Evolutionary conservation across 2,329 filamentous ascomycete species (phyloP).

Genomic region (Cadophora gregata): DNA sequence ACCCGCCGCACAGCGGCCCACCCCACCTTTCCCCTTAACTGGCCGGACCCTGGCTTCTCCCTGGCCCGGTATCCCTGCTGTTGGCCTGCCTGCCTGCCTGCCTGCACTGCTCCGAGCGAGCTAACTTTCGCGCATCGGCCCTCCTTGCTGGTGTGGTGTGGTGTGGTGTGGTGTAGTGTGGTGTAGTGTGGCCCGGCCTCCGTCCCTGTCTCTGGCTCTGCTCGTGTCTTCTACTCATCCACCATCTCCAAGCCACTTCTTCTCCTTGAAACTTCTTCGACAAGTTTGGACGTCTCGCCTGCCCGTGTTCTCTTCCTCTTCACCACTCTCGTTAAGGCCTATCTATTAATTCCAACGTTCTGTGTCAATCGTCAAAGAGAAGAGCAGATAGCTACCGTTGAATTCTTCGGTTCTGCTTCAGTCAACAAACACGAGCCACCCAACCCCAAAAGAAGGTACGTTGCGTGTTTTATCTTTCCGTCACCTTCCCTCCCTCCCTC

Average conservation of each 20-base stretch:
- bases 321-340: constrained; percentile 40
- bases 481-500: constrained; percentile 12
- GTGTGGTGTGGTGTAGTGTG: too few species aligned
- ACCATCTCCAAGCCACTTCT: constrained; percentile 28
- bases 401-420: constrained; percentile 18
- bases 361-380: constrained; percentile 11
- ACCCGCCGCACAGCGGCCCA: background rate
- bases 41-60: background rate
- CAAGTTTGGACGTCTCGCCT: constrained; percentile 23
- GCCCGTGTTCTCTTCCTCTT: constrained; percentile 34
- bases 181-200: too few species aligned
- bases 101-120: background rate
- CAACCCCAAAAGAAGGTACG: constrained; percentile 24
- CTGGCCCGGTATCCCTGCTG: background rate
- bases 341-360: constrained; percentile 24
- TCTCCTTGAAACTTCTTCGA: constrained; percentile 28
- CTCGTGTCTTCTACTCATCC: background rate
- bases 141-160: background rate
- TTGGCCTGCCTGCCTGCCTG: constrained; percentile 9
- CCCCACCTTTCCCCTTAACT: constrained; percentile 9
- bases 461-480: constrained; percentile 25
- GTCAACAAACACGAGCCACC: constrained; percentile 27
- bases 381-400: constrained; percentile 4
- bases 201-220: too few species aligned
- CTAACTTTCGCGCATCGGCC: background rate